Percentiles rank a stretch among this genome's conserved stretches.
Conservation (phyloP, 495 filamentous ascomycete genomes). For the Xylaria acuta region DNA sequence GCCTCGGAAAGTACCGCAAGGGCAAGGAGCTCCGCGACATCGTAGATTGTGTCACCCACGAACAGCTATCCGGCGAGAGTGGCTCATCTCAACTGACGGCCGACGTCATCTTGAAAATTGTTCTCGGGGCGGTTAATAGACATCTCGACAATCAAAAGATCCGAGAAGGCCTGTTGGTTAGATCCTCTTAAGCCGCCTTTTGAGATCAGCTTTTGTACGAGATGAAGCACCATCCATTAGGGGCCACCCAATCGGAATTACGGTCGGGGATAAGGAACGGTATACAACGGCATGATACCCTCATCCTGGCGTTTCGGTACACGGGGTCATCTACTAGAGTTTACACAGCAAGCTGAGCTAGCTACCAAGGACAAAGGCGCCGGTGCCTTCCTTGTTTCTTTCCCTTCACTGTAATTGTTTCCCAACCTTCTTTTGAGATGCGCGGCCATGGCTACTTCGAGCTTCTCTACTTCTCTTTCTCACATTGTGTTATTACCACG, state of each 20-base stretch:
- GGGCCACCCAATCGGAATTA: background rate
- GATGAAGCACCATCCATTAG: too few species aligned
- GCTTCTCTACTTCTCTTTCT: background rate
- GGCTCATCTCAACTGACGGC: slow-evolving; percentile 45
- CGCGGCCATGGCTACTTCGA: background rate
- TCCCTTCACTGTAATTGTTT: background rate
- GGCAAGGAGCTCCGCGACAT: slow-evolving; percentile 76
- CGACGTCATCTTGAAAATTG: slow-evolving; percentile 81
- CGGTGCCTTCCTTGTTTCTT: background rate
- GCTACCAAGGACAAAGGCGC: background rate
- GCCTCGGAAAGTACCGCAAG: slow-evolving; percentile 54
- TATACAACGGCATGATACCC: background rate
- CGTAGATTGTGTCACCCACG: slow-evolving; percentile 89
- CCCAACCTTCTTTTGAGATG: background rate
- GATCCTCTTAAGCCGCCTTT: background rate
- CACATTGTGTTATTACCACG: background rate
- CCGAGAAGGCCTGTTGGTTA: slow-evolving; percentile 15
- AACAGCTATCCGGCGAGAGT: slow-evolving; percentile 45
- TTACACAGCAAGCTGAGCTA: background rate
- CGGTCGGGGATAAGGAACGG: background rate
- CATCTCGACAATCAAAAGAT: slow-evolving; percentile 56
- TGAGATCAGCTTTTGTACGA: background rate
- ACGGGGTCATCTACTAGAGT: background rate
- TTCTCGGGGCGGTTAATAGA: slow-evolving; percentile 76
- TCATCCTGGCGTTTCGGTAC: background rate